Evolutionary conservation across 2,329 filamentous ascomycete genomes (phyloP), one percentile per base, ranked within the genome.

Genomic region (Tolypocladium ovalisporum): DNA sequence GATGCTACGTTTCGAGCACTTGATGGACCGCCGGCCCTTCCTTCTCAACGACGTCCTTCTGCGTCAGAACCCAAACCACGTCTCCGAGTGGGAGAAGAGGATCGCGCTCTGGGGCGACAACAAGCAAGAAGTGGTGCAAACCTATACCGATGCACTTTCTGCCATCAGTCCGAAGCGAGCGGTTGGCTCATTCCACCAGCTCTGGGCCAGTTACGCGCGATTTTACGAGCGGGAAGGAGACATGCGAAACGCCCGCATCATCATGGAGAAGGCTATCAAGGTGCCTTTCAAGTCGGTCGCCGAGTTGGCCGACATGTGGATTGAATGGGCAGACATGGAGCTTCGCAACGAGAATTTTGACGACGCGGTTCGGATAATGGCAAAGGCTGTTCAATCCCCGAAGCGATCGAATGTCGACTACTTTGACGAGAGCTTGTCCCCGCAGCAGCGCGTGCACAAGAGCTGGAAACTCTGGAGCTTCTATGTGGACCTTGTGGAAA

Each of bases 401-500:
- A 97, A 97, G 73, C 80, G 90, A 62, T 97, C 93, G n/a, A 95
- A 86, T 2, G 91, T 99, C n/a, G 94, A 99, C 75, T 99, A 97
- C 70, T 99, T 97, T 67, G 94, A 99, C 70, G 95, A 99, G 70
- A 90, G 84, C 0, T 77, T 99, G 8, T 91, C 90, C 1, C 93
- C 94, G 4, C 94, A 99, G 70, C 94, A 97, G 75, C 84, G 95
- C 61, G 89, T 99, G 3, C 94, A 99, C 76, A 99, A 99, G 79
- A 96, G 90, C 69, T 99, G 94, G 94, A 99, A 97, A 71, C 76
- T 99, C 13, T 99, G 94, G 94, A 96, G 91, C 73, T 99, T 99
- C 77, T 99, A 99, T 66, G 92, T 99, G 44, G 94, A 99, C 70
- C 82, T 99, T 1, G 92, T 99, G 3, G 94, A 99, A 71, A 96